Percentiles rank a stretch among this genome's conserved stretches.
These are phyloP conservation scores for Physocladia obscura DNA, from an alignment of 192 early-diverging fungal species.

Conservation along the genomic window DNA sequence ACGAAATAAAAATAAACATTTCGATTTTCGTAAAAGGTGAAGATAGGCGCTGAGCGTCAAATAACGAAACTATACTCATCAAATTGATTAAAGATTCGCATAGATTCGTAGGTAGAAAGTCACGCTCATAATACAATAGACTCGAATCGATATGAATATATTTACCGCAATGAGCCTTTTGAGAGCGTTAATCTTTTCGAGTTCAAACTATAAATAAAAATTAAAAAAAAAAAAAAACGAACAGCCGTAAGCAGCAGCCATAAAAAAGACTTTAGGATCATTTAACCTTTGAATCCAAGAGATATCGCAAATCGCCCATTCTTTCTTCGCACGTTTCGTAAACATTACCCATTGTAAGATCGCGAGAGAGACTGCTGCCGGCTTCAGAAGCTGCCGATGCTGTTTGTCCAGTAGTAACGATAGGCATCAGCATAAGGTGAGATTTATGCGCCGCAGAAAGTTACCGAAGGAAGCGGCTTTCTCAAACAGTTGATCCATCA, in stretches of 20 bases:
- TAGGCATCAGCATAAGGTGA: background rate
- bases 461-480: slow-evolving; percentile 26
- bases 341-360: slow-evolving; percentile 84
- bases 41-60: too few species aligned
- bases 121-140: too few species aligned
- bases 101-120: too few species aligned
- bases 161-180: slow-evolving; percentile 87
- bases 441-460: background rate
- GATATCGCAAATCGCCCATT: slow-evolving; percentile 69
- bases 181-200: slow-evolving; percentile 89
- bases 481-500: slow-evolving; percentile 22
- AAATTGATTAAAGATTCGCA: too few species aligned
- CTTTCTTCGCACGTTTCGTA: slow-evolving; percentile 90
- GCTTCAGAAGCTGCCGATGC: slow-evolving; percentile 40
- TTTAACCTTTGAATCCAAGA: slow-evolving; percentile 71
- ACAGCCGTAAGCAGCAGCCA: background rate
- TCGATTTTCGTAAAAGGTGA: too few species aligned
- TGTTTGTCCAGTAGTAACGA: slow-evolving; percentile 18
- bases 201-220: slow-evolving; percentile 55
- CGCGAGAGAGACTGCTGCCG: slow-evolving; percentile 42
- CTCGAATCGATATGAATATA: too few species aligned
- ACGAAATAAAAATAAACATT: too few species aligned
- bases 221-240: background rate
- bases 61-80: background rate
- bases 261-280: background rate